phyloP scores from a whole-genome alignment of 1,139 yeast genomes.

The Nakaseomyces sp. region DNA sequence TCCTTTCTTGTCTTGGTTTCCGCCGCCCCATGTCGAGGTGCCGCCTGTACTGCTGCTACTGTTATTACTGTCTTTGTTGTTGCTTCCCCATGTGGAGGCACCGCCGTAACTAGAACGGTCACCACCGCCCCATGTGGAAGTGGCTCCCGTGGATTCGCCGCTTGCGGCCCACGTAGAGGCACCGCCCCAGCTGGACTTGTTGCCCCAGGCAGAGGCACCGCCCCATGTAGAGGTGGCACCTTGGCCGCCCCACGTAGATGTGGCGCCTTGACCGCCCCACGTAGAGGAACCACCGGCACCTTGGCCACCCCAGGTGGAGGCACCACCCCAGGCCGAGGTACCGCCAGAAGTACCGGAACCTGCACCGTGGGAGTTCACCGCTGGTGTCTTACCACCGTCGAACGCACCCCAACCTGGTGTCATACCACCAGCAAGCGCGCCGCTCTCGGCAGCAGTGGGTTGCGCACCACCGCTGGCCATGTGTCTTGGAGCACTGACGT shows the following conservation, averaged over 20 bases:
- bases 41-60: constrained; percentile 22
- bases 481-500: constrained; percentile 31
- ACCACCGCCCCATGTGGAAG: constrained; percentile 32
- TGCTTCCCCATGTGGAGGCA: constrained; percentile 29
- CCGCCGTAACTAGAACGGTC: constrained; percentile 28
- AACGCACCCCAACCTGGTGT: constrained; percentile 46
- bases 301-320: constrained; percentile 45
- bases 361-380: constrained; percentile 37
- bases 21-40: constrained; percentile 28
- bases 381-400: constrained; percentile 42
- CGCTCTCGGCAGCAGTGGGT: constrained; percentile 19
- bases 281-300: constrained; percentile 37
- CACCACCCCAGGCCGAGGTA: constrained; percentile 43
- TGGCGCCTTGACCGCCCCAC: constrained; percentile 32
- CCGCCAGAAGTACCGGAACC: constrained; percentile 34
- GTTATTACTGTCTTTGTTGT: too few relatives aligned
- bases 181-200: constrained; percentile 31
- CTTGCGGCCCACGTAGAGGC: constrained; percentile 32
- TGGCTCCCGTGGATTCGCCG: constrained; percentile 28
- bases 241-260: constrained; percentile 24
- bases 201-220: constrained; percentile 40
- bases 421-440: constrained; percentile 39
- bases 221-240: constrained; percentile 36
- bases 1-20: constrained; percentile 33
- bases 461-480: constrained; percentile 24